These are phyloP conservation scores for Hypoxylon sp. DNA, from an alignment of 2,329 filamentous ascomycete species.

Conservation along the genomic window DNA sequence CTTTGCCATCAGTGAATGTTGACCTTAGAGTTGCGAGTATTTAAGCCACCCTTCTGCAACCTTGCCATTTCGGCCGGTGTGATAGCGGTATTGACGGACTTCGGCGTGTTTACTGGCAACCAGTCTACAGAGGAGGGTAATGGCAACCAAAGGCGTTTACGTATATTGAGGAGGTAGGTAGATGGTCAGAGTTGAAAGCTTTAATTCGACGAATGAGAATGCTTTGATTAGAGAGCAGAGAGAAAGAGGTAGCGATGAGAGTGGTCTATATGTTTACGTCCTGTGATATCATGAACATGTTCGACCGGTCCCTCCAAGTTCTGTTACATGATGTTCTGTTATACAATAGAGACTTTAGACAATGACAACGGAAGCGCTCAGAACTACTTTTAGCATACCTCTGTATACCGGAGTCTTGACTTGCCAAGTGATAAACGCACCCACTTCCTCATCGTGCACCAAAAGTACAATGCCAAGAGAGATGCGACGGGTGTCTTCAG, in stretches of 20 bases:
- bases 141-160: neutral
- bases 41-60: neutral
- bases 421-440: neutral
- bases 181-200: neutral
- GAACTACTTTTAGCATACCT: neutral
- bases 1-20: too few species aligned
- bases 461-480: neutral
- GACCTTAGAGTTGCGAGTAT: neutral
- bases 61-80: neutral
- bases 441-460: neutral
- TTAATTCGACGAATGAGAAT: neutral
- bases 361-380: neutral
- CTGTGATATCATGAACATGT: neutral
- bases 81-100: neutral
- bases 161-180: neutral
- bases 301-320: neutral
- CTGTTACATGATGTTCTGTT: neutral
- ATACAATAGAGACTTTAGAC: neutral
- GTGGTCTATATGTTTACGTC: neutral
- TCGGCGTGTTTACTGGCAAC: neutral
- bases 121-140: neutral
- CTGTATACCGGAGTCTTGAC: neutral
- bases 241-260: neutral
- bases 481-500: too few species aligned
- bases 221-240: neutral